Conservation (phyloP, 805 yeast species). For the Wickerhamiella cacticola region DNA sequence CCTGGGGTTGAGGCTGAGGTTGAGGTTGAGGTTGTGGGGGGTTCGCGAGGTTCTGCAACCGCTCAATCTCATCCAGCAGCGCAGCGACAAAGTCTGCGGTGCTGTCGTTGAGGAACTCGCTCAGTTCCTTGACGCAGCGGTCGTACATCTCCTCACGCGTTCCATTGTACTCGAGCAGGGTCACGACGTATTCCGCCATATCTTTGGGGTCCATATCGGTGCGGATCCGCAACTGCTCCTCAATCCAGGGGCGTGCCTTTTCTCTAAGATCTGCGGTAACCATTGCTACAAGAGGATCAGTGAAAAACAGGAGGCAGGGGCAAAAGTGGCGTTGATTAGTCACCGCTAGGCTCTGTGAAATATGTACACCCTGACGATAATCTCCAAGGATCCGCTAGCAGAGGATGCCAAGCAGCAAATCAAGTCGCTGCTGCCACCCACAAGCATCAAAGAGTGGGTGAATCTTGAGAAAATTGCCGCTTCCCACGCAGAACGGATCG, state of each 20-base stretch:
- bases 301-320: not conserved
- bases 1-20: not conserved
- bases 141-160: conserved; percentile 28
- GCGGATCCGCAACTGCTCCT: conserved; percentile 18
- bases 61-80: conserved; percentile 27
- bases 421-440: not conserved
- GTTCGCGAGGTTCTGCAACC: conserved; percentile 6
- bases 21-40: conserved; percentile 13
- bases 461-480: not conserved
- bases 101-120: conserved; percentile 32
- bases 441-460: not conserved
- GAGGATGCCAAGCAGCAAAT: not conserved
- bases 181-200: conserved; percentile 36
- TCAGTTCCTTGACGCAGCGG: conserved; percentile 29
- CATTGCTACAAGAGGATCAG: conserved; percentile 6
- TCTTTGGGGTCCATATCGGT: conserved; percentile 35
- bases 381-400: not conserved
- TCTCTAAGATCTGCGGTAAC: conserved; percentile 9
- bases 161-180: conserved; percentile 32
- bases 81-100: conserved; percentile 28
- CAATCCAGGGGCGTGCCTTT: conserved; percentile 26
- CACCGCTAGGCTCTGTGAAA: no score
- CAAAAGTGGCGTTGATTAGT: not conserved
- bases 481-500: not conserved
- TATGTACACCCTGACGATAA: conserved; percentile 6